Conservation (phyloP, 2,329 filamentous ascomycete genomes). For the Diaporthe vaccinii region DNA sequence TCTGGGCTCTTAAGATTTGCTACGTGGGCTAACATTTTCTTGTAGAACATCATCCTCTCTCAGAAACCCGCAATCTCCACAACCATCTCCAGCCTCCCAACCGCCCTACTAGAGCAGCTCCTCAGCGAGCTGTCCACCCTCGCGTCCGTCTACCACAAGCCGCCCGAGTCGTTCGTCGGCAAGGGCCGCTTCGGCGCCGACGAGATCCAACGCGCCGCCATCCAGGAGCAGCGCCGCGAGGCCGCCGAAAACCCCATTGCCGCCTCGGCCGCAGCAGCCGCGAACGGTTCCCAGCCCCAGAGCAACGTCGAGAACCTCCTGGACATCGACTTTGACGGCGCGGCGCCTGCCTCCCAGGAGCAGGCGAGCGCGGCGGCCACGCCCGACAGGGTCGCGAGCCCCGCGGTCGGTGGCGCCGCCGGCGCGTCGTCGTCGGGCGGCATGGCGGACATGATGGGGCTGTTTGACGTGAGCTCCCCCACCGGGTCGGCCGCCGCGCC, state of each 20-base stretch:
- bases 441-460: slow-evolving; percentile 76
- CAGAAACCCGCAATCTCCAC: slow-evolving; percentile 95
- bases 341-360: slow-evolving; percentile 88
- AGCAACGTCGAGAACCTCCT: slow-evolving; percentile 94
- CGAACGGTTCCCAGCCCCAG: slow-evolving; percentile 66
- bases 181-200: slow-evolving; percentile 95
- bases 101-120: slow-evolving; percentile 88
- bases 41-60: slow-evolving; percentile 86
- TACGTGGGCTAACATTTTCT: background rate
- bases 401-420: slow-evolving; percentile 54
- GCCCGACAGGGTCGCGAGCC: slow-evolving; percentile 77
- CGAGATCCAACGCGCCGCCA: slow-evolving; percentile 93
- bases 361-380: slow-evolving; percentile 67
- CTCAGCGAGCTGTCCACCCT: slow-evolving; percentile 92
- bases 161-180: slow-evolving; percentile 96
- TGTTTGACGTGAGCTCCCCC: slow-evolving; percentile 71
- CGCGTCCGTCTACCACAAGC: slow-evolving; percentile 98
- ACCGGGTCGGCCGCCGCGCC: slow-evolving; percentile 55
- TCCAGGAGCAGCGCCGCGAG: slow-evolving; percentile 95
- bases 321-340: slow-evolving; percentile 77
- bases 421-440: slow-evolving; percentile 58
- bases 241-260: slow-evolving; percentile 95
- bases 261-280: slow-evolving; percentile 79
- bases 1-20: background rate
- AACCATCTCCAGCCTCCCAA: slow-evolving; percentile 91